Conservation (phyloP, 225 moss, liverwort and hornwort genomes). For the Pseudoscleropodium purum region DNA sequence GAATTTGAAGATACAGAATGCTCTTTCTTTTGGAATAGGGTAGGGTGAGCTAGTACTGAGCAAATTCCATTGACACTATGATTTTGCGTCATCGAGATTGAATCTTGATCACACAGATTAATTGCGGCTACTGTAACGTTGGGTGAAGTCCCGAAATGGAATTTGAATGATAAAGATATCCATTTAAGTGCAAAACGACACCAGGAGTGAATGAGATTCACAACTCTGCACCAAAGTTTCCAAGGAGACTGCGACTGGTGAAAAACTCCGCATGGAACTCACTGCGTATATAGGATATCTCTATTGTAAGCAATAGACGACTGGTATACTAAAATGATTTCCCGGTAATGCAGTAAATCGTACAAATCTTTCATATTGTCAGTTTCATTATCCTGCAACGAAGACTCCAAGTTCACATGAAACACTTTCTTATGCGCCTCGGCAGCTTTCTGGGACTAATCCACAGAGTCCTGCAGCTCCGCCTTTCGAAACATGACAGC, state of each 20-base stretch:
- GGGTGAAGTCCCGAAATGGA: not conserved
- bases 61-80: not conserved
- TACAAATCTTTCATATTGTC: not conserved
- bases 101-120: not conserved
- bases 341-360: not conserved
- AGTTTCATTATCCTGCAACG: not conserved
- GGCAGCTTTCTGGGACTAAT: not conserved
- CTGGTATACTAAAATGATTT: not conserved
- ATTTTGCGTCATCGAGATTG: not conserved
- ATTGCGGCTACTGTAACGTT: not conserved
- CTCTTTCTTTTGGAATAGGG: not conserved
- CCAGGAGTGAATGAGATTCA: not conserved
- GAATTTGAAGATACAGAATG: not conserved
- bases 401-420: not conserved
- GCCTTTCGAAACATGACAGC: not conserved
- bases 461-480: not conserved
- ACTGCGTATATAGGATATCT: not conserved
- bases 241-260: not conserved
- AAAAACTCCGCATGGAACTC: not conserved
- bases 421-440: slow-evolving; percentile 18
- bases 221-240: not conserved
- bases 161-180: not conserved
- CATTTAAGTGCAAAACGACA: not conserved
- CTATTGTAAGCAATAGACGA: not conserved
- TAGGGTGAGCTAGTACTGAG: not conserved